Evolutionary conservation across 225 moss, liverwort and hornwort genomes (phyloP).

Genomic region (Polytrichum formosum): DNA sequence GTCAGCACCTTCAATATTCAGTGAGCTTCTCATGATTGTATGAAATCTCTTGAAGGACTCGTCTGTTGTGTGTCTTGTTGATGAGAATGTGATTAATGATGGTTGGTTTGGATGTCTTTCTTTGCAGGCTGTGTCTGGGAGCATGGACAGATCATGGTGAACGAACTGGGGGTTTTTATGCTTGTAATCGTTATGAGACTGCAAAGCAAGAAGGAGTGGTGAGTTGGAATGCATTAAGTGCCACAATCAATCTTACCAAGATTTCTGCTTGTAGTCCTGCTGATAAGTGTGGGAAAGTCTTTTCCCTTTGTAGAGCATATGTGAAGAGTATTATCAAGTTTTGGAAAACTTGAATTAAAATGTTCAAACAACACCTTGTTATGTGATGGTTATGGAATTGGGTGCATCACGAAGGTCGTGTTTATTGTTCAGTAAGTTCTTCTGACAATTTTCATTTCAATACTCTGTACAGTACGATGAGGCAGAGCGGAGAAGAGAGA

Average conservation of each 20-base stretch:
- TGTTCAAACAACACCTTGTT: neutral
- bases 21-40: no score
- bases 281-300: no score
- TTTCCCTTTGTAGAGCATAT: no score
- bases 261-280: no score
- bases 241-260: neutral
- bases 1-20: no score
- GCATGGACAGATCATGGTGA: constrained; percentile 99
- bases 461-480: constrained; percentile 68
- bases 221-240: constrained; percentile 15
- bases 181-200: constrained; percentile 98
- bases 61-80: constrained; percentile 7
- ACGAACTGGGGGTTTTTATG: constrained; percentile 96
- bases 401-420: neutral
- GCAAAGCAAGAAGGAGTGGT: constrained; percentile 97
- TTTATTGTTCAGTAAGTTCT: neutral
- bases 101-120: constrained; percentile 11
- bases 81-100: neutral
- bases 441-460: constrained; percentile 4
- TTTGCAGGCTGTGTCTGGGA: constrained; percentile 93
- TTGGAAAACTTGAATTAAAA: no score
- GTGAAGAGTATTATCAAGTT: no score
- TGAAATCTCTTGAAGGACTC: neutral
- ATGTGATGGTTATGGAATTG: neutral
- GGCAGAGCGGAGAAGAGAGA: constrained; percentile 98